Evolutionary conservation across 2,329 filamentous ascomycete genomes (phyloP), one percentile per base, ranked within the genome.

Genomic region (Stachybotrys echinatus): DNA sequence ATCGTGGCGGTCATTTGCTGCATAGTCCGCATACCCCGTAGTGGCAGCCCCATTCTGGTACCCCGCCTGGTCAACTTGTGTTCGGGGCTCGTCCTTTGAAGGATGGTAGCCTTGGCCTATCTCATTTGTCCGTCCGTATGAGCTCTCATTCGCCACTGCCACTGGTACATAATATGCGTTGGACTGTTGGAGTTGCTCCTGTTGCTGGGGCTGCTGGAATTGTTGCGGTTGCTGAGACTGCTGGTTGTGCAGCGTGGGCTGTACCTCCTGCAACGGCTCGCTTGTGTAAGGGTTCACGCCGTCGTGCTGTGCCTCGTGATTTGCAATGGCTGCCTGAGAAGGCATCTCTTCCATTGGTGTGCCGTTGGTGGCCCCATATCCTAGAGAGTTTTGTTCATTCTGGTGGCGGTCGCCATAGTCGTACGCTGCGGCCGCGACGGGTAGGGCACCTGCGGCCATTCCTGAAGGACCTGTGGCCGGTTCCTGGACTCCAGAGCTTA

Each of bases 401-500:
- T 70, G 64, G 50, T 58, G 61, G 37, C 65, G 66, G 52, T 71
- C 66, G 45, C 52, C 75, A 34, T 8, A 34, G 27, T 34, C 27
- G 48, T 49, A 52, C 21, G 50, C 46, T n/a, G 48, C 51, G 17
- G 40, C 44, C 23, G 38, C 48, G 12, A 82, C 77, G 10, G 81
- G 66, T 40, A 75, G 77, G 42, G 74, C 77, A 23, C 83, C 77
- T 45, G 80, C 79, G 49, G 80, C 82, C 57, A 80, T 74, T 60
- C 82, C 67, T 62, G 84, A 80, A 64, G 77, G 75, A 62, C 84
- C 83, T 58, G 67, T 58, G 31, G 56, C 55, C 45, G 65, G 56
- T 52, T 71, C 66, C 55, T 71, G 66, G 58, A 71, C 72, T 55
- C 79, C 83, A 59, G 88, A 92, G 68, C 85, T 89, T 69, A 85